Evolutionary conservation across 352 stramenopile species (phyloP).

Genomic region (Pythium aquatile): DNA sequence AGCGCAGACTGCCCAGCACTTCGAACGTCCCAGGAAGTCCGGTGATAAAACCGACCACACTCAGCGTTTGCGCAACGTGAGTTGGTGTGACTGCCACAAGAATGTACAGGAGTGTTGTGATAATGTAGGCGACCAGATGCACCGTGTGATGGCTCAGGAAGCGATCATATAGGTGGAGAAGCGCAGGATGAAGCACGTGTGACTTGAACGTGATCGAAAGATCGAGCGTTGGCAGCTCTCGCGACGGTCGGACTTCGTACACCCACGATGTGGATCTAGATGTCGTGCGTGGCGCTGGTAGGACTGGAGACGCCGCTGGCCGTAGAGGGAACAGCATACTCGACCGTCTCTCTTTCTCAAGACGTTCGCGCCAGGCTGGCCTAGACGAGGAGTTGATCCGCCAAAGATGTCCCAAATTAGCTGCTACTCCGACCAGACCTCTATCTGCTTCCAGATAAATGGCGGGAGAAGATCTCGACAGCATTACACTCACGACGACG

Average conservation of each 20-base stretch:
- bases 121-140: slow-evolving; percentile 5
- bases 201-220: slow-evolving; percentile 21
- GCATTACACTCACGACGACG: too few species aligned
- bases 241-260: slow-evolving; percentile 9
- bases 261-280: background rate
- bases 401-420: too few species aligned
- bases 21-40: slow-evolving; percentile 5
- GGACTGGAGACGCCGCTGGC: background rate
- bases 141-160: background rate
- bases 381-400: too few species aligned
- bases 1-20: slow-evolving; percentile 8
- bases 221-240: slow-evolving; percentile 12
- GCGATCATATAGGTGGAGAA: background rate
- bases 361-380: too few species aligned
- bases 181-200: background rate
- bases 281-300: too few species aligned
- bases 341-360: too few species aligned
- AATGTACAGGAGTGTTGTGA: slow-evolving; percentile 13
- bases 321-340: background rate
- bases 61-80: background rate
- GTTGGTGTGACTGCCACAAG: slow-evolving; percentile 2
- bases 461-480: too few species aligned
- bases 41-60: background rate
- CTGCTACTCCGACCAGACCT: too few species aligned
- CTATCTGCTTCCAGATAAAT: too few species aligned